phyloP scores from a whole-genome alignment of 768 basidiomycete genomes.

The Sutorius australiensis region DNA sequence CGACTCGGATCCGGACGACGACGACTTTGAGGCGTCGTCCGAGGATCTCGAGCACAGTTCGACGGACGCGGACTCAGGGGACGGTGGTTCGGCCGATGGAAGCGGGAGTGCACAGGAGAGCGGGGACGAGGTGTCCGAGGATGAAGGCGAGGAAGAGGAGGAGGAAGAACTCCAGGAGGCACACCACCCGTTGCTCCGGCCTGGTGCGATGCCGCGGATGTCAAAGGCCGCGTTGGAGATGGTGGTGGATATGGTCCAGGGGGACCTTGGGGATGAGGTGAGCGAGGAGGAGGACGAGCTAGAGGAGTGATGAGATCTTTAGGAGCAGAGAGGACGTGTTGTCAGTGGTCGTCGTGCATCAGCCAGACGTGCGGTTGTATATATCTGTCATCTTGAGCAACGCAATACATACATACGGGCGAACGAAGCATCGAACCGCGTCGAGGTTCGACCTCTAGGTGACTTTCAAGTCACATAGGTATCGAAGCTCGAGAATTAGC shows the following conservation, averaged over 20 bases:
- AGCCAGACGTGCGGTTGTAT: too few relatives aligned
- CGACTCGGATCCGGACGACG: constrained; percentile 35
- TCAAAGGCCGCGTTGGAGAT: constrained; percentile 63
- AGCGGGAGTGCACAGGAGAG: constrained; percentile 33
- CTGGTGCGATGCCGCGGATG: constrained; percentile 67
- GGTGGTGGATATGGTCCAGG: constrained; percentile 59
- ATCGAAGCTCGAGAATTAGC: neutral
- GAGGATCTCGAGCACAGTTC: constrained; percentile 46
- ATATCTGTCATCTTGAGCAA: neutral
- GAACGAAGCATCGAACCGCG: neutral
- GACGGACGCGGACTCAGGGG: constrained; percentile 32
- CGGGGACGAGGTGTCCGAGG: constrained; percentile 38
- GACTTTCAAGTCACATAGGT: neutral
- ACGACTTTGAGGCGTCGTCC: constrained; percentile 34
- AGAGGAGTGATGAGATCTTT: constrained; percentile 38
- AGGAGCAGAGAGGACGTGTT: neutral
- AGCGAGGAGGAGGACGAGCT: constrained; percentile 47
- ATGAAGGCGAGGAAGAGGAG: constrained; percentile 39
- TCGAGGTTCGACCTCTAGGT: neutral
- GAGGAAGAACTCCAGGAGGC: constrained; percentile 48
- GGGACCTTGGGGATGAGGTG: constrained; percentile 41
- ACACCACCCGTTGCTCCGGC: constrained; percentile 59
- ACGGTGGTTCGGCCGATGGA: constrained; percentile 17
- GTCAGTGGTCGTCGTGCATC: neutral
- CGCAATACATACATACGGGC: neutral